These are phyloP conservation scores for Thielaviopsis cerberus DNA, from an alignment of 2,329 filamentous ascomycete species.

Conservation along the genomic window DNA sequence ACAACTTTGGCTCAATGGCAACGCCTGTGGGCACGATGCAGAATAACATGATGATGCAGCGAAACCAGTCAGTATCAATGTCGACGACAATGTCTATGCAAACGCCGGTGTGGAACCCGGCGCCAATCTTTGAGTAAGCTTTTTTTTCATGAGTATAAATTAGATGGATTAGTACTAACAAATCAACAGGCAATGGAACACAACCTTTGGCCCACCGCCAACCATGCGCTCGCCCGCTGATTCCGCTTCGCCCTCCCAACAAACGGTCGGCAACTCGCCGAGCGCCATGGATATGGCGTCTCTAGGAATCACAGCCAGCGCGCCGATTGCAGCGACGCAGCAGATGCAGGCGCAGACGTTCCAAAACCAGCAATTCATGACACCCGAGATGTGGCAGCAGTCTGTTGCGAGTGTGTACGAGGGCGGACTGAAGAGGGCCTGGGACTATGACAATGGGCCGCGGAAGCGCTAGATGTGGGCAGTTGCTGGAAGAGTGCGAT, in stretches of 20 bases:
- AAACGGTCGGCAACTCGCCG: constrained; percentile 15
- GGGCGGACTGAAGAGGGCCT: constrained; percentile 41
- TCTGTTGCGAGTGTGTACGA: constrained; percentile 52
- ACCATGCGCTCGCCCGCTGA: constrained; percentile 5
- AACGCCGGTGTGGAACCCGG: constrained; percentile 60
- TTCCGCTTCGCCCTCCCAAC: constrained; percentile 27
- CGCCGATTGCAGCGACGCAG: constrained; percentile 17
- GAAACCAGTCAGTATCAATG: constrained; percentile 37
- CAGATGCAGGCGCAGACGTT: constrained; percentile 26
- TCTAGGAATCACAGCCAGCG: constrained; percentile 1
- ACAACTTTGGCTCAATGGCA: constrained; percentile 3
- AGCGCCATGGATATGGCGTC: constrained; percentile 4
- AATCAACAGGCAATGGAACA: constrained; percentile 66
- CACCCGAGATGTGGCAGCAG: constrained; percentile 56
- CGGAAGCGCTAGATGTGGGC: constrained; percentile 14
- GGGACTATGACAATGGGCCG: constrained; percentile 33
- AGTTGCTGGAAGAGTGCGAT: no score
- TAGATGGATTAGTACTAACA: not conserved
- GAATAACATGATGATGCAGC: constrained; percentile 14
- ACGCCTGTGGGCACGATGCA: constrained; percentile 1
- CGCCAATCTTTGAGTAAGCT: constrained; percentile 75
- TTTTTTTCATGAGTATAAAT: not conserved
- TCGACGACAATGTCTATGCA: constrained; percentile 24
- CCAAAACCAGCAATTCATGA: constrained; percentile 44
- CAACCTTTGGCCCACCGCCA: constrained; percentile 50